Evolutionary conservation across 768 basidiomycete genomes (phyloP), one percentile per base, ranked within the genome.

Genomic region (Cantharellus cinnabarinus): DNA sequence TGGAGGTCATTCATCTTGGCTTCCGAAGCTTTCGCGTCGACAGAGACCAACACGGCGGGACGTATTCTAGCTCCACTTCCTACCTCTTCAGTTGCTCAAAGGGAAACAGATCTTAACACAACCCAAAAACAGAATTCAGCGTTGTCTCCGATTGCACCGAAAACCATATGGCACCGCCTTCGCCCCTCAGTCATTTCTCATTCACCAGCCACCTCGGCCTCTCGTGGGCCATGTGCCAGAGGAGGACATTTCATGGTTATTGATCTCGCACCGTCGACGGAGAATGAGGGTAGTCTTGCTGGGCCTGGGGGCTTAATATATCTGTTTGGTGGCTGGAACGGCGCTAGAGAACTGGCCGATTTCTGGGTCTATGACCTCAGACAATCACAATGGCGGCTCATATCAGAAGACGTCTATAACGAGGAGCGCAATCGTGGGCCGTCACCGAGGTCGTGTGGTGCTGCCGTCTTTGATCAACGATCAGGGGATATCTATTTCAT

Each of bases 181-280:
- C 15, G 2, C 55, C 10, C 52, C 34, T 7, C 10, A 7, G 10
- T 54, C 15, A 3, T 38, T 42, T 60, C 56, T 29, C 39, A 50
- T 41, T 55, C 37, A 14, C 70, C 69, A 42, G 82, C 77, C 29
- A 74, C 77, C n/a, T 77, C 82, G 62, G 73, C 78, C 1, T 78
- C 82, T 64, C 79, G 79, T 4, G 82, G 85, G 63, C 86, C 87
- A 3, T 73, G 75, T 35, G 72, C 77, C 51, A 78, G 87, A 0
- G 83, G 86, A 14, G 87, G 86, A 0, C 85, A 89, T 62, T 81
- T 83, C 29, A 85, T 86, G 83, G 86, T 83, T 63, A 78, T 87
- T 62, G 85, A 88, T 65, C 20, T 29, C 20, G 20, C 20, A 29
- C 20, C 20, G 20, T 29, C 20, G 20, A 29, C 20, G 20, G 20